phyloP scores from a whole-genome alignment of 108 stramenopile species.

The Nitzschia inconspicua region DNA sequence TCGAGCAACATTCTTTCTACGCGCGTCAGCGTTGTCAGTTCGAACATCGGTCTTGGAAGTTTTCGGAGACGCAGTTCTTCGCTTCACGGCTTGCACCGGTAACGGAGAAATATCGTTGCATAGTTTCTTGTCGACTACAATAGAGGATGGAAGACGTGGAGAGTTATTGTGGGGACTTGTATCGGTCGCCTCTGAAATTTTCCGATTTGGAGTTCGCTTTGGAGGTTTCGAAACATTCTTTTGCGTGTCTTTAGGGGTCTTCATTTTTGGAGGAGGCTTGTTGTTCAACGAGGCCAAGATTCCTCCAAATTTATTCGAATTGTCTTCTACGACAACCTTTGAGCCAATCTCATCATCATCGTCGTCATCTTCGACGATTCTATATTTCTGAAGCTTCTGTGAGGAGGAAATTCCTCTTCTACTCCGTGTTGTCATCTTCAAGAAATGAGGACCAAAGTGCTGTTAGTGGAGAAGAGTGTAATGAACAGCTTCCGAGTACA shows the following conservation, averaged over 20 bases:
- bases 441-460: too few species aligned
- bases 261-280: conserved; percentile 1
- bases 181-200: neutral
- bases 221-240: neutral
- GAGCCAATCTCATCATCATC: conserved; percentile 2
- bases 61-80: neutral
- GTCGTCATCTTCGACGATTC: conserved; percentile 16
- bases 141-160: neutral
- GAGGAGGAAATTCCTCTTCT: too few species aligned
- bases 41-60: neutral
- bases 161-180: neutral
- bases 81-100: neutral
- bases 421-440: too few species aligned
- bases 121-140: neutral
- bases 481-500: too few species aligned
- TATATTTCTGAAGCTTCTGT: conserved; percentile 21
- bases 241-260: neutral
- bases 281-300: conserved; percentile 21
- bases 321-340: too few species aligned
- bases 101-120: neutral
- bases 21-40: neutral
- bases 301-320: conserved; percentile 16
- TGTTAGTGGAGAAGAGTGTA: too few species aligned
- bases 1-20: neutral
- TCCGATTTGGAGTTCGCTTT: neutral